phyloP scores from a whole-genome alignment of 306 rosid species.

The Canavalia ensiformis region DNA sequence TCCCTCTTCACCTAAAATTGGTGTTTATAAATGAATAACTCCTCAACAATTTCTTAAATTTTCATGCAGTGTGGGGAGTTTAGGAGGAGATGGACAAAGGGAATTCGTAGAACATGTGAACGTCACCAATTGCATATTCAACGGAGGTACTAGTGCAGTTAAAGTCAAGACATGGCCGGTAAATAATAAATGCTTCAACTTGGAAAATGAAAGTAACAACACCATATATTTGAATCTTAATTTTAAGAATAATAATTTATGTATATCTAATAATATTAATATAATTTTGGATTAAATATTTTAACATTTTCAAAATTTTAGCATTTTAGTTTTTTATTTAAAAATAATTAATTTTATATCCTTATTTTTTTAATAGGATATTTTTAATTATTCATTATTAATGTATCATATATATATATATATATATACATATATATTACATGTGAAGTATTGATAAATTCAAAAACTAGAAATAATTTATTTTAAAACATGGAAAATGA shows the following conservation, averaged over 20 bases:
- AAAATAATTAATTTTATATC: no score
- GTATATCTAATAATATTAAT: no score
- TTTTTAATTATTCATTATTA: no score
- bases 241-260: background rate
- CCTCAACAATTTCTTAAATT: background rate
- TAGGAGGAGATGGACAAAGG: constrained; percentile 35
- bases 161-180: constrained; percentile 64
- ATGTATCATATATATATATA: no score
- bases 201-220: background rate
- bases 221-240: background rate
- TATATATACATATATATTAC: no score
- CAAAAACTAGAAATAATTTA: no score
- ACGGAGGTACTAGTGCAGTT: constrained; percentile 45
- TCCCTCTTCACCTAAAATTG: background rate
- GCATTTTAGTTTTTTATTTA: no score
- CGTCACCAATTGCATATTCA: constrained; percentile 49
- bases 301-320: no score
- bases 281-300: no score
- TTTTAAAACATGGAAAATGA: no score
- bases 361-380: no score
- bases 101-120: constrained; percentile 44
- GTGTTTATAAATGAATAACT: background rate
- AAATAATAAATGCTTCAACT: constrained; percentile 8
- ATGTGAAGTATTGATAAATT: no score
- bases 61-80: constrained; percentile 57